These are phyloP conservation scores for Phytophthora crassamura DNA, from an alignment of 352 stramenopile genomes.

Conservation along the genomic window DNA sequence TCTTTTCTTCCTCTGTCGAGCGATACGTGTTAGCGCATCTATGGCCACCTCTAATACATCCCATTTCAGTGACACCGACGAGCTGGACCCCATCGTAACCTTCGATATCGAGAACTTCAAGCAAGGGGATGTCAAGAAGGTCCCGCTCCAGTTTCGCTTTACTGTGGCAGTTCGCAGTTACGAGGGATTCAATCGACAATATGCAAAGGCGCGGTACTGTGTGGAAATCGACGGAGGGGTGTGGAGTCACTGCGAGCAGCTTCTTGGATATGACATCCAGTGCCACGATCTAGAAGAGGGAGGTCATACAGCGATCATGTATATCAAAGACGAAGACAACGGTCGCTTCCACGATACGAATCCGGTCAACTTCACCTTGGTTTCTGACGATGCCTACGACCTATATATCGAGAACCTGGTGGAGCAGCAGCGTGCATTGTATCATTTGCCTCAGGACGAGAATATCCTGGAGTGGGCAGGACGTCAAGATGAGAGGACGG, in stretches of 20 bases:
- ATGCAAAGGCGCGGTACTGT: neutral
- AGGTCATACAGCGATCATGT: too few species aligned
- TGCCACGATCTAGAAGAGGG: too few species aligned
- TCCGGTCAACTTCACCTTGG: slow-evolving; percentile 10
- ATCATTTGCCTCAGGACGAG: too few species aligned
- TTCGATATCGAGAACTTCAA: too few species aligned
- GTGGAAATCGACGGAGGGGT: slow-evolving; percentile 17
- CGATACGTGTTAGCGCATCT: too few species aligned
- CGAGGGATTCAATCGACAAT: neutral
- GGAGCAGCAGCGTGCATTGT: neutral
- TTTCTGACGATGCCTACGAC: neutral
- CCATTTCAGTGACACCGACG: too few species aligned
- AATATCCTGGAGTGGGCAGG: neutral
- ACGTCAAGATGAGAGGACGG: too few species aligned
- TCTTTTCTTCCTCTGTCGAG: too few species aligned
- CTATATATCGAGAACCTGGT: neutral
- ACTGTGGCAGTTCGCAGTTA: neutral
- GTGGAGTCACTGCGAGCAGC: neutral
- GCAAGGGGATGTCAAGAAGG: neutral
- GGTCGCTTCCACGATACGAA: too few species aligned
- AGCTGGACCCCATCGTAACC: too few species aligned
- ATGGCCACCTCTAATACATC: too few species aligned
- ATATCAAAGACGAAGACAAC: too few species aligned
- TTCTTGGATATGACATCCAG: slow-evolving; percentile 29
- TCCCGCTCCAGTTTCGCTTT: slow-evolving; percentile 6